Evolutionary conservation across 2,329 filamentous ascomycete genomes (phyloP).

Genomic region (Geosmithia flava): DNA sequence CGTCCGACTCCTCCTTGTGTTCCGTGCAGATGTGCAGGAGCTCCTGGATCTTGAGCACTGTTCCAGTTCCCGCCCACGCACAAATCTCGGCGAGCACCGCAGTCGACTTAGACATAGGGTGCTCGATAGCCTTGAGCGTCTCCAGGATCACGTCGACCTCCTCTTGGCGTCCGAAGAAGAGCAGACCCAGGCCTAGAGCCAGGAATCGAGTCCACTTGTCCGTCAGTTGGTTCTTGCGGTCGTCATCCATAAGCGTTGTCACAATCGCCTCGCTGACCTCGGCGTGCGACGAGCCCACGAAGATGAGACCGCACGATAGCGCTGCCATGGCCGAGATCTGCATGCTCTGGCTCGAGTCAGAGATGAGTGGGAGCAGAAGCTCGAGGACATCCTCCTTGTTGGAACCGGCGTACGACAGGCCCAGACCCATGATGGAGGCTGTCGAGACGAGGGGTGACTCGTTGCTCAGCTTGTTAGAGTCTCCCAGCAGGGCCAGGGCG

Average conservation of each 20-base stretch:
- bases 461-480: constrained; percentile 65
- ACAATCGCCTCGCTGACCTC: constrained; percentile 89
- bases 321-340: constrained; percentile 95
- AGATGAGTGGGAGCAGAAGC: constrained; percentile 73
- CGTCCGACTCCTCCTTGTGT: constrained; percentile 85
- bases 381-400: constrained; percentile 86
- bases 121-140: constrained; percentile 91
- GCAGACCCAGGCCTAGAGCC: constrained; percentile 78
- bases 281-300: constrained; percentile 82
- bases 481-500: constrained; percentile 73
- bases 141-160: constrained; percentile 98
- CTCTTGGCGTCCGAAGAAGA: constrained; percentile 95
- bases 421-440: constrained; percentile 89
- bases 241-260: constrained; percentile 85
- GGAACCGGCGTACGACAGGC: constrained; percentile 86
- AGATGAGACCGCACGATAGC: constrained; percentile 77
- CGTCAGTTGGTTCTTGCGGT: constrained; percentile 78
- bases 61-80: constrained; percentile 94
- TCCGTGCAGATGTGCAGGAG: constrained; percentile 97
- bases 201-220: constrained; percentile 99
- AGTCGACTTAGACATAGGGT: constrained; percentile 94
- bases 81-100: constrained; percentile 91
- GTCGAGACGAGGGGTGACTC: constrained; percentile 69
- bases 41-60: constrained; percentile 94
- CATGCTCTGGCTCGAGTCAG: constrained; percentile 77